Evolutionary conservation across 2,329 filamentous ascomycete species (phyloP), one percentile per base, ranked within the genome.

Genomic region (Fusarium albosuccineum): DNA sequence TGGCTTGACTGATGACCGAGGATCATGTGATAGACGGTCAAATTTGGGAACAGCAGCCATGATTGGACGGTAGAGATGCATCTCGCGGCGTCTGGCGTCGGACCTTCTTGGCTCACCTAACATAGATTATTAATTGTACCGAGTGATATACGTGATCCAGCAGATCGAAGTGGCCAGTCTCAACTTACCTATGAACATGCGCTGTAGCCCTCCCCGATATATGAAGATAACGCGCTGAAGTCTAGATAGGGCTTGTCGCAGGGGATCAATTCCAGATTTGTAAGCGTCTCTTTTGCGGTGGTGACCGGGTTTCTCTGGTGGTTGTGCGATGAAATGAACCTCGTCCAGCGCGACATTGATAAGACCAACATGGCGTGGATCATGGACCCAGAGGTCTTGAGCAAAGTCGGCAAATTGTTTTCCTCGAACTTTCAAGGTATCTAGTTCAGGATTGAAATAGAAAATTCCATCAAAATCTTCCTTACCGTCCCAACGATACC

Each of bases 401-500:
- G 58, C 36, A 40, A 64, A 53, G 6, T 5, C 0, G 3, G 16
- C 45, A 34, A 64, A 52, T 1, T 0, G 3, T 2, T 0, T 0
- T 0, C 0, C 2, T 2, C 5, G 3, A 8, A 64, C 6, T 7
- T 26, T 4, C 3, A 62, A 10, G 0, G 11, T 58, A 1, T 62
- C 61, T 5, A 63, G 3, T 11, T 63, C 61, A 1, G 59, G 61
- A 9, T 54, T 52, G 8, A 64, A 7, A 9, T 58, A 49, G 1
- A 64, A 48, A 1, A 33, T 33, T 22, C 44, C 44, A 30, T 48
- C 2, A 6, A 8, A 16, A 9, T 49, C 33, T 6, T 14, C 17
- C 33, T 17, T 16, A 5, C 39, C 6, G 3, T 29, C 17, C 42
- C 26, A 46, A 16, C 14, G 42, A 17, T 33, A 46, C 13, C 6